Evolutionary conservation across 192 early-diverging fungal genomes (phyloP).

Genomic region (Spinellus fusiger): DNA sequence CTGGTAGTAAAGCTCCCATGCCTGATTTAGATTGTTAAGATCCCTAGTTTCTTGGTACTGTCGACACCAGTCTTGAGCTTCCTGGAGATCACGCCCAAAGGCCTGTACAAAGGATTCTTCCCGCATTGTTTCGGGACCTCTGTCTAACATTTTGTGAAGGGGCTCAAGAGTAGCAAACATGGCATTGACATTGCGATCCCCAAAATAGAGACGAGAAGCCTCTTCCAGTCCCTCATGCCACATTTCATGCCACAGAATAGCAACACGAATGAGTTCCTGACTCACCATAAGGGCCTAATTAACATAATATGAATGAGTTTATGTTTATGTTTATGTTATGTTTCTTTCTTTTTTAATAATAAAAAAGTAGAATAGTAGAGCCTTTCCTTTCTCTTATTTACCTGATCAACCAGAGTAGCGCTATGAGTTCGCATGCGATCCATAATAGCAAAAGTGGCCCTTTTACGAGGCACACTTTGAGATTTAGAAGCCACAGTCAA

Average conservation of each 20-base stretch:
- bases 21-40: conserved; percentile 81
- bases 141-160: conserved; percentile 80
- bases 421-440: conserved; percentile 85
- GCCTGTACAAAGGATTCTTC: conserved; percentile 90
- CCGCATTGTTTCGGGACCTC: conserved; percentile 82
- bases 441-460: conserved; percentile 79
- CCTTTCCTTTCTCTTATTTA: no score
- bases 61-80: conserved; percentile 80
- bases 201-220: conserved; percentile 75
- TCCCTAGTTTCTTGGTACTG: conserved; percentile 72
- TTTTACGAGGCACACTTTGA: conserved; percentile 65
- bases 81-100: conserved; percentile 79
- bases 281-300: conserved; percentile 81
- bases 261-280: conserved; percentile 94
- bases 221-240: conserved; percentile 94
- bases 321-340: neutral
- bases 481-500: conserved; percentile 94
- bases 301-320: neutral
- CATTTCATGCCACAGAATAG: conserved; percentile 95
- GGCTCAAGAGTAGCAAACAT: conserved; percentile 84
- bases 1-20: conserved; percentile 90
- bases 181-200: conserved; percentile 72
- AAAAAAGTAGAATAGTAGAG: no score
- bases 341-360: neutral
- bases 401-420: conserved; percentile 82